A percentile compares a stretch with the other conserved stretches of the same genome.
These are phyloP conservation scores for Psilocybe cyanescens DNA, from an alignment of 768 basidiomycete genomes.

Conservation along the genomic window DNA sequence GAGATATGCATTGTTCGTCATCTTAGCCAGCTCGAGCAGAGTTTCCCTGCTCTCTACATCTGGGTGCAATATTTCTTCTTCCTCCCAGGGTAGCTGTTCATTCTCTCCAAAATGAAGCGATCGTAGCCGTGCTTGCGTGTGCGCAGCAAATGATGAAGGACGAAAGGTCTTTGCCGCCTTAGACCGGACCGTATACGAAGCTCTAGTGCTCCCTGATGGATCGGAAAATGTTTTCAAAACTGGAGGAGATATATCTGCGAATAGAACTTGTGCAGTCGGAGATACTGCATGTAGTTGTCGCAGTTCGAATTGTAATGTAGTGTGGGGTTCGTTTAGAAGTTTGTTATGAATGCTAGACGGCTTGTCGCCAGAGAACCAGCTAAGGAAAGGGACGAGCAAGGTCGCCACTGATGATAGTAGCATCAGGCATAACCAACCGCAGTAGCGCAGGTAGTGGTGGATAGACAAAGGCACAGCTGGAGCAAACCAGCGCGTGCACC, in stretches of 20 bases:
- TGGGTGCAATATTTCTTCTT: constrained; percentile 73
- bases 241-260: constrained; percentile 46
- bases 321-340: constrained; percentile 5
- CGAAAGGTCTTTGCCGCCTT: constrained; percentile 41
- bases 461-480: not conserved
- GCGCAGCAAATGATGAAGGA: constrained; percentile 51
- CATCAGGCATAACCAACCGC: constrained; percentile 46
- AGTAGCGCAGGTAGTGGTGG: constrained; percentile 4
- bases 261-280: constrained; percentile 49
- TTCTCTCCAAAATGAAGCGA: constrained; percentile 52
- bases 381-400: constrained; percentile 48
- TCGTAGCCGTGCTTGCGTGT: constrained; percentile 45
- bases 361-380: constrained; percentile 27
- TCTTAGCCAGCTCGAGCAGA: constrained; percentile 85
- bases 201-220: constrained; percentile 20
- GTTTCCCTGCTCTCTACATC: constrained; percentile 79
- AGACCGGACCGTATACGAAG: constrained; percentile 40
- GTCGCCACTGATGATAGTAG: constrained; percentile 50
- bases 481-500: not conserved
- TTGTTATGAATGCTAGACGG: constrained; percentile 7
- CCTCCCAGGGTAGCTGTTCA: constrained; percentile 65
- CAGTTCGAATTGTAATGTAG: constrained; percentile 51
- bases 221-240: constrained; percentile 14
- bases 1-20: constrained; percentile 93
- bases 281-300: constrained; percentile 67